phyloP scores from a whole-genome alignment of 768 basidiomycete genomes.

The Hericium rajendrae region DNA sequence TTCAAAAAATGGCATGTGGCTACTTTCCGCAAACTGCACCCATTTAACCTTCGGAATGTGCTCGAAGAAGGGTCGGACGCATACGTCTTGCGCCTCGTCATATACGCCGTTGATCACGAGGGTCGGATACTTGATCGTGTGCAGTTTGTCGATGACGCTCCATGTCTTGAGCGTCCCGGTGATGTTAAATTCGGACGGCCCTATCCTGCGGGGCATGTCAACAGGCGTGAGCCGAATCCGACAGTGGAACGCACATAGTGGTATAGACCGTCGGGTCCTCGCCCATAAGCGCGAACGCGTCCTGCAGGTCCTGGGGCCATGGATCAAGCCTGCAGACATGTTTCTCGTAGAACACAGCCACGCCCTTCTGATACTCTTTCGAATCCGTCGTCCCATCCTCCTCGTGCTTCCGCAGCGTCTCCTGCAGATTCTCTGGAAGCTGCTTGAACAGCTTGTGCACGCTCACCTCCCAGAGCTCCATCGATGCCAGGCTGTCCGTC shows the following conservation, averaged over 20 bases:
- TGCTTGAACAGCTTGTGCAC: constrained; percentile 21
- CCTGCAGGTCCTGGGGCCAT: constrained; percentile 30
- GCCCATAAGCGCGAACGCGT: constrained; percentile 24
- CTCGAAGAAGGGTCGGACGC: constrained; percentile 28
- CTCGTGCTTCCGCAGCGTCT: constrained; percentile 36
- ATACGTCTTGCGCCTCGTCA: constrained; percentile 33
- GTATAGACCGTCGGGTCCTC: constrained; percentile 39
- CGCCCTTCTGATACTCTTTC: constrained; percentile 36
- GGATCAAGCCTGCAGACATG: constrained; percentile 37
- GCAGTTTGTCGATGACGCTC: constrained; percentile 35
- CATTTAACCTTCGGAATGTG: constrained; percentile 32
- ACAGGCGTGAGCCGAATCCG: neutral
- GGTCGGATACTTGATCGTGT: constrained; percentile 28
- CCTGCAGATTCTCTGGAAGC: constrained; percentile 34
- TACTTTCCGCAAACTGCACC: constrained; percentile 10
- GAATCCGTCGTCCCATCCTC: constrained; percentile 31
- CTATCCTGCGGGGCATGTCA: constrained; percentile 10
- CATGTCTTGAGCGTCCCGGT: constrained; percentile 35
- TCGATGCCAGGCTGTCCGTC: constrained; percentile 35
- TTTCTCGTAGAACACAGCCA: constrained; percentile 30
- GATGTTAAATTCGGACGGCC: constrained; percentile 29
- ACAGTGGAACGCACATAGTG: constrained; percentile 29
- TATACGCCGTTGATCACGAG: constrained; percentile 30
- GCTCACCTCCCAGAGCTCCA: constrained; percentile 32
- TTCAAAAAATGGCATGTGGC: constrained; percentile 1